Base-by-base conservation (phyloP, 371 early-diverging fungal genomes). In the Zancudomyces culisetae region DNA sequence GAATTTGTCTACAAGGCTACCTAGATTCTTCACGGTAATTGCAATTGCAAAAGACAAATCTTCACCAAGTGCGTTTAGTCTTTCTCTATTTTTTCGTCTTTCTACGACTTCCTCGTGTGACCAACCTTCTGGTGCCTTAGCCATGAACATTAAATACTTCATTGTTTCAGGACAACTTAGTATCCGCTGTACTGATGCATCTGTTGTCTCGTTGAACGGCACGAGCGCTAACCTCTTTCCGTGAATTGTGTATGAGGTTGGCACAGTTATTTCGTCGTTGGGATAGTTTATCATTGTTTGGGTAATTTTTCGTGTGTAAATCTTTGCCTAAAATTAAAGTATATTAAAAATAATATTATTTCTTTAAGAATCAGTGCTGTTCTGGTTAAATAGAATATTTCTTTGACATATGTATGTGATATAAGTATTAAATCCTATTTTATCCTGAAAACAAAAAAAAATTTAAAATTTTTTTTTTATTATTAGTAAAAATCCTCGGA, bases 201-300 rank as follows among this genome's bases (percentile, higher is more conserved):
- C 64, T 12, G 56, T 56, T 41, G 59, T 54, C 27, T 54, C 60
- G 24, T 60, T 63, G 2, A 63, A 63, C 12, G 64, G 64, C 18
- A 61, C 2, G 2, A 64, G 62, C 27, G 49, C 41, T 20, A 63
- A 26, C 30, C 42, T 23, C 8, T 45, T 28, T 28, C 51, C 51
- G 15, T 21, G 15, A 10, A 19, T 18, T 23, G 56, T 54, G 24
- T 39, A 55, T 2, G 56, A 49, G 15, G 19, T 20, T 19, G 61
- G 61, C 10, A 61, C 23, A 35, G 35, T 15, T 35, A 35, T 35
- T 35, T 6, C 6, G 15, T 35, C 35, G 35, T 35, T 35, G 15
- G 35, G 35, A 35, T 10, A 35, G 35, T 35, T 35, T 35, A 35
- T 35, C 35, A 35, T 35, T 35, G 35, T 15, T 35, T 6, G 35